These are phyloP conservation scores for Brassica rapa DNA, from an alignment of 345 rosid genomes.

Conservation along the genomic window DNA sequence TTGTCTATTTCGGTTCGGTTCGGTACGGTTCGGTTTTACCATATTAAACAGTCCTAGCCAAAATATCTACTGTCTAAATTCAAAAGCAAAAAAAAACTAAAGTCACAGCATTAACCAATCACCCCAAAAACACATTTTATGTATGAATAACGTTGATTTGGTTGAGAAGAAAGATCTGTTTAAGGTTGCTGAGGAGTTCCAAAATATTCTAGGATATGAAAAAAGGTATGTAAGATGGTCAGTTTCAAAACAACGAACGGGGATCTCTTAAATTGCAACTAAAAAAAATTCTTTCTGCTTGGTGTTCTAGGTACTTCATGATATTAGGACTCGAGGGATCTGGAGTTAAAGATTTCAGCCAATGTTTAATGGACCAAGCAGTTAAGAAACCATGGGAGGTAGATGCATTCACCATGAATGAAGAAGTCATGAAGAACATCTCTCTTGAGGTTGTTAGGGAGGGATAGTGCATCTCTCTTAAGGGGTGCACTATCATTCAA, in stretches of 20 bases:
- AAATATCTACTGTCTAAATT: no score
- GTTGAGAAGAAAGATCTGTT: conserved; percentile 77
- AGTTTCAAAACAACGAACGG: not conserved
- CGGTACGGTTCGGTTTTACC: no score
- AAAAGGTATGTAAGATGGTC: conserved; percentile 53
- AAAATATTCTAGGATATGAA: conserved; percentile 78
- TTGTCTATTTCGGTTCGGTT: no score
- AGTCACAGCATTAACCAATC: no score
- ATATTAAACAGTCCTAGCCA: no score
- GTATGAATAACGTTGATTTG: conserved; percentile 90
- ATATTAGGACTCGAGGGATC: conserved; percentile 83
- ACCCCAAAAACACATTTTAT: conserved; percentile 54
- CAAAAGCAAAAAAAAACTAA: no score
- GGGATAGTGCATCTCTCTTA: conserved; percentile 28
- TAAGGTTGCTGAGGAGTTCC: conserved; percentile 71
- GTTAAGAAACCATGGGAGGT: conserved; percentile 93
- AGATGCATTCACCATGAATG: conserved; percentile 76
- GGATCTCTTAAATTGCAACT: not conserved
- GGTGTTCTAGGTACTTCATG: conserved; percentile 69
- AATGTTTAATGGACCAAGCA: conserved; percentile 82
- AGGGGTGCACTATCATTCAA: no score
- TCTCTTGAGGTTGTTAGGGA: conserved; percentile 91
- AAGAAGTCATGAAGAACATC: conserved; percentile 84
- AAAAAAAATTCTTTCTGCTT: not conserved
- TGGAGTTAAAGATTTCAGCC: conserved; percentile 73